These are phyloP conservation scores for Leccinum rimulosum DNA, from an alignment of 768 basidiomycete species.

Conservation along the genomic window DNA sequence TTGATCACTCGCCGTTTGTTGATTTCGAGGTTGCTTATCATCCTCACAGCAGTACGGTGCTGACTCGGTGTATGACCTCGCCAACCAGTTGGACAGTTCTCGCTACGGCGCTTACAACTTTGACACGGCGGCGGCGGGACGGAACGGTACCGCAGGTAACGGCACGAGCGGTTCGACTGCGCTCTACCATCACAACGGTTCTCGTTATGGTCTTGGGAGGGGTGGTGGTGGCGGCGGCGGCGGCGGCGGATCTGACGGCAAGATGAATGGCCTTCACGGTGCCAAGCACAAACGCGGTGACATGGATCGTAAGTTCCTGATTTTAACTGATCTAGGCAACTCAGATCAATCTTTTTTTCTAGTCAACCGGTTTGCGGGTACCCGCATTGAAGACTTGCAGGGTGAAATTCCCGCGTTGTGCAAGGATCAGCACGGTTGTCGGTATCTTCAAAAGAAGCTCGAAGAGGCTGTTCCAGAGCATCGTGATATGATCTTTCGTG, in stretches of 20 bases:
- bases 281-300: conserved; percentile 95
- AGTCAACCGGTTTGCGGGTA: conserved; percentile 98
- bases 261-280: conserved; percentile 89
- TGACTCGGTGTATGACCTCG: conserved; percentile 51
- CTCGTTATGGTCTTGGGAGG: conserved; percentile 73
- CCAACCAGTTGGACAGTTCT: conserved; percentile 47
- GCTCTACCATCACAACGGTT: conserved; percentile 71
- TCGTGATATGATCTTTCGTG: conserved; percentile 98
- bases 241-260: conserved; percentile 57
- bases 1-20: conserved; percentile 14
- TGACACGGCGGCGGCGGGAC: conserved; percentile 42
- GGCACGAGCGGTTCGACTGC: conserved; percentile 66
- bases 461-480: conserved; percentile 96
- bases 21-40: conserved; percentile 8
- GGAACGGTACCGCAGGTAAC: conserved; percentile 34
- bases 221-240: conserved; percentile 44
- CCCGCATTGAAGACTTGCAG: conserved; percentile 90
- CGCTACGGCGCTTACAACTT: conserved; percentile 60
- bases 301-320: conserved; percentile 77
- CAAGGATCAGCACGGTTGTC: conserved; percentile 99
- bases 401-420: conserved; percentile 93
- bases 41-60: conserved; percentile 49
- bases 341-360: neutral
- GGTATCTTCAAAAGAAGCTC: conserved; percentile 97
- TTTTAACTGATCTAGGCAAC: neutral